Evolutionary conservation across 2,329 filamentous ascomycete species (phyloP).

Genomic region (Nemania serpens): DNA sequence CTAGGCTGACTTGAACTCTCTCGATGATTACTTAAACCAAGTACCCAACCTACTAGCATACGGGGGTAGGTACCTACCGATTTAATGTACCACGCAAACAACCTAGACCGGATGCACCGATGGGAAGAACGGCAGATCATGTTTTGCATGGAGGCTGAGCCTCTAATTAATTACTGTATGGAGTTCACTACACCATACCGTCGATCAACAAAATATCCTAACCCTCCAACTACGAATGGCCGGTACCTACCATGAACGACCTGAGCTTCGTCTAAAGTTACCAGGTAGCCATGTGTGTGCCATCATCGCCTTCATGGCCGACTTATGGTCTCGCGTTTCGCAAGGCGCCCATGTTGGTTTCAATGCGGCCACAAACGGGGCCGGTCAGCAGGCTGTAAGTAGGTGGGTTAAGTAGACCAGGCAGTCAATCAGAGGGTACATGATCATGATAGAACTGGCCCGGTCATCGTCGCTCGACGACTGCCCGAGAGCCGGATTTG

Average conservation of each 20-base stretch:
- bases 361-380: slow-evolving; percentile 8
- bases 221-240: no score
- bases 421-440: neutral
- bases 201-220: no score
- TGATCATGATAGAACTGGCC: no score
- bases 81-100: neutral
- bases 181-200: no score
- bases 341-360: slow-evolving; percentile 23
- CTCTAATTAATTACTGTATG: no score
- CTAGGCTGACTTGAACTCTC: slow-evolving; percentile 20
- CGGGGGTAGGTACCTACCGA: neutral
- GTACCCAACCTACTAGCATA: neutral
- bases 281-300: neutral
- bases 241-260: no score
- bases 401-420: neutral
- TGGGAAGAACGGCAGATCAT: slow-evolving; percentile 12
- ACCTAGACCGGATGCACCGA: slow-evolving; percentile 5
- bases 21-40: slow-evolving; percentile 17
- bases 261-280: neutral
- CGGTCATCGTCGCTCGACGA: no score
- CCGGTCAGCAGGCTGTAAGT: slow-evolving; percentile 3
- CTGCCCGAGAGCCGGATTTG: neutral
- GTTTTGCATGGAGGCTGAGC: slow-evolving; percentile 28
- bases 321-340: slow-evolving; percentile 13
- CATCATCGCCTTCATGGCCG: neutral